phyloP scores from a whole-genome alignment of 768 basidiomycete species.

The Boletus tylopilopsis region DNA sequence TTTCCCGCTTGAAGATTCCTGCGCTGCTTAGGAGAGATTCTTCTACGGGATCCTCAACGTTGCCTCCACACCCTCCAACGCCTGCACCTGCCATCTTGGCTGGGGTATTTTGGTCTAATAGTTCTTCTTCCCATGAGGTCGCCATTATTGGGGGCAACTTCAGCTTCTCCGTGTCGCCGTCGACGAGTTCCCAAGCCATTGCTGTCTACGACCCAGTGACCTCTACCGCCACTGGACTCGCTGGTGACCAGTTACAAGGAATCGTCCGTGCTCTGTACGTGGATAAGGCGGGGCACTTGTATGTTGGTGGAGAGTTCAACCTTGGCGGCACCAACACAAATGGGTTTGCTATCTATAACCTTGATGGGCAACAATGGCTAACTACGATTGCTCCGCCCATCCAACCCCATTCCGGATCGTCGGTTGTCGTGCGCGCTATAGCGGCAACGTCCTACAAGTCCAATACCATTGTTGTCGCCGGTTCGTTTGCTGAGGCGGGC shows the following conservation, averaged over 20 bases:
- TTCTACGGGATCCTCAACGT: conserved; percentile 40
- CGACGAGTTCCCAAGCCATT: conserved; percentile 47
- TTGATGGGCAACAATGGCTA: conserved; percentile 61
- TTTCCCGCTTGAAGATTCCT: conserved; percentile 44
- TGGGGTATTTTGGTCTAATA: conserved; percentile 88
- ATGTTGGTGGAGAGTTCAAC: conserved; percentile 83
- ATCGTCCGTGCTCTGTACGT: conserved; percentile 76
- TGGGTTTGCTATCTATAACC: conserved; percentile 80
- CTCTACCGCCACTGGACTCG: conserved; percentile 48
- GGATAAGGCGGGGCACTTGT: conserved; percentile 56
- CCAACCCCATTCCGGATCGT: conserved; percentile 47
- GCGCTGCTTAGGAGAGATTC: conserved; percentile 49
- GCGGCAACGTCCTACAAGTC: conserved; percentile 55
- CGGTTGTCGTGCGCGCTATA: conserved; percentile 70
- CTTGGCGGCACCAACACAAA: conserved; percentile 52
- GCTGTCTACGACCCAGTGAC: conserved; percentile 66
- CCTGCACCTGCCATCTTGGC: conserved; percentile 80
- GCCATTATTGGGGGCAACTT: conserved; percentile 92
- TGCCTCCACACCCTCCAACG: conserved; percentile 54
- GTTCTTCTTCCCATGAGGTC: conserved; percentile 57
- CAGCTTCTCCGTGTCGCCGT: conserved; percentile 46
- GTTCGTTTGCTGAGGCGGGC: conserved; percentile 82
- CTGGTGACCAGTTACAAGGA: conserved; percentile 65
- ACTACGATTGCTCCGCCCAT: conserved; percentile 56
- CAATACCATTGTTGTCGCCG: conserved; percentile 73